Base-by-base conservation (phyloP, 805 yeast genomes). In the Yarrowia sp. region DNA sequence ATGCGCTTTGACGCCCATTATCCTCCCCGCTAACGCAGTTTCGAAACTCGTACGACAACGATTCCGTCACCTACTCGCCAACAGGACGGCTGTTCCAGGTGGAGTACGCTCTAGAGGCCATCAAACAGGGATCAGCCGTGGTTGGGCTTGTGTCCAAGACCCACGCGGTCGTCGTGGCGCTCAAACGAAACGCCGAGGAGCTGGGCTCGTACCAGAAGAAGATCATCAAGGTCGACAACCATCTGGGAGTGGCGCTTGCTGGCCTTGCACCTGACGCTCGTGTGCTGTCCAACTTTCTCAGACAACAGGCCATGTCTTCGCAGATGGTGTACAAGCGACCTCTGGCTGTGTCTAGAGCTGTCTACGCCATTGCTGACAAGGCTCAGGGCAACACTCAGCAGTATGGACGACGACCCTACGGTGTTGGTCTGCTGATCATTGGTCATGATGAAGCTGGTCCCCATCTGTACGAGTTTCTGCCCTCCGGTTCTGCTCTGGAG, bases 191-290 rank as follows among this genome's bases (percentile, higher is more conserved):
- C 77, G 97, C 98, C 7, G 99, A 95, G 79, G 98, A 95, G 78
- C 83, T 95, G 72, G 98, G 99, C 35, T 92, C 98, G 49, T 95
- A 93, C 79, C 99, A 95, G 78, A 91, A 91, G 84, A 95, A 95
- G 78, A 84, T 95, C 74, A 89, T 94, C 77, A 89, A 90, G 77
- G 88, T 96, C 69, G 99, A 95, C 78, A 89, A 89, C 71, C 98
- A 95, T 78, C 80, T 95, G 84, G 99, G 98, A 42, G 84, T 95
- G 72, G 97, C 97, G 0, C 84, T 95, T 69, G 97, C 99, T 1
- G 99, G 99, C 10, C 86, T 95, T 75, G 98, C 98, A 0, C 98
- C 99, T 16, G 99, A 95, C 77, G 99, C 98, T 32, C 85, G 99
- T 73, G 97, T 95, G 46, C 83, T 95, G 73, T 88, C 97, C 63